Conservation (phyloP, 805 yeast species). For the Wickerhamiella galacta region DNA sequence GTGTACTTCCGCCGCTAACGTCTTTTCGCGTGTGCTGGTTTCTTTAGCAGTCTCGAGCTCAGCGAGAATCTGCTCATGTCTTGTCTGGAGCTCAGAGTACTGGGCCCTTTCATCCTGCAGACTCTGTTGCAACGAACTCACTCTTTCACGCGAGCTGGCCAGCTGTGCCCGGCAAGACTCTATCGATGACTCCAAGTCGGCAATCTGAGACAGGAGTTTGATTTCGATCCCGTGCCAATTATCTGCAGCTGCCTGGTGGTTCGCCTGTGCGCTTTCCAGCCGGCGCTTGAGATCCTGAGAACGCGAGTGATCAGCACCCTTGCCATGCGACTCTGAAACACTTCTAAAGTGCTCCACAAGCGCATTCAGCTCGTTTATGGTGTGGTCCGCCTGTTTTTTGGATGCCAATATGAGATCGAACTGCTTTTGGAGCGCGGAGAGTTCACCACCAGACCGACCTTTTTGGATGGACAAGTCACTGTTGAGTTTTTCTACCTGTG, state of each 20-base stretch:
- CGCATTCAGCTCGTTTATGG: constrained; percentile 38
- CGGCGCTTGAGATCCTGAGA: constrained; percentile 26
- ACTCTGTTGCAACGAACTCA: no score
- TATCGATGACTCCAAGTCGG: constrained; percentile 10
- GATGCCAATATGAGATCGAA: background rate
- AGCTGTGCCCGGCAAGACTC: constrained; percentile 6
- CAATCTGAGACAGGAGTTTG: constrained; percentile 34
- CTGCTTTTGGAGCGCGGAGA: constrained; percentile 7
- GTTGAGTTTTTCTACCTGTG: constrained; percentile 17
- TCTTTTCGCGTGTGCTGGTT: no score
- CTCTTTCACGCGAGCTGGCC: no score
- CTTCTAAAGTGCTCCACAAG: constrained; percentile 53
- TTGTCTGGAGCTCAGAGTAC: no score
- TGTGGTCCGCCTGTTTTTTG: constrained; percentile 11
- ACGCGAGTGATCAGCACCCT: constrained; percentile 17
- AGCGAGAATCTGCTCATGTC: no score
- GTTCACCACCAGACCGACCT: constrained; percentile 14
- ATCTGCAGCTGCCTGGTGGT: constrained; percentile 58
- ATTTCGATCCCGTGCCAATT: constrained; percentile 75
- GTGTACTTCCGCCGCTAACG: no score
- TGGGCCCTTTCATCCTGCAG: no score
- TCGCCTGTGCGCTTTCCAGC: constrained; percentile 45
- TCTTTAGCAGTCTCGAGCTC: no score
- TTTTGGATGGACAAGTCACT: constrained; percentile 16
- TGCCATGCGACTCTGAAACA: constrained; percentile 33